A percentile compares a stretch with the other conserved stretches of the same genome.
phyloP scores from a whole-genome alignment of 169 alveolate species.

The Plasmodium gonderi region DNA sequence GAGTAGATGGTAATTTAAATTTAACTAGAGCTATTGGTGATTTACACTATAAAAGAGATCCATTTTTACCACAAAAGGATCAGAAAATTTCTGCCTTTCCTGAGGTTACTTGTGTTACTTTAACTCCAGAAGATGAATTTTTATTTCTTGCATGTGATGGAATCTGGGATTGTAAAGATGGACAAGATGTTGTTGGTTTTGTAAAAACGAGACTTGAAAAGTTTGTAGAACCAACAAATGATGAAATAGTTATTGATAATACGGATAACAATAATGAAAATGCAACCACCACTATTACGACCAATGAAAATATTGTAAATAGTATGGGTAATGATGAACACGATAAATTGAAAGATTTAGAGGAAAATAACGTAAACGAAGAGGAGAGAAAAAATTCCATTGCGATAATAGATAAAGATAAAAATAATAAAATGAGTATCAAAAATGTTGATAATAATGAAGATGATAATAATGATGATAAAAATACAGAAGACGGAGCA shows the following conservation, averaged over 20 bases:
- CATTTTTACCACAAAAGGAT: slow-evolving; percentile 89
- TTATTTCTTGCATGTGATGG: slow-evolving; percentile 99
- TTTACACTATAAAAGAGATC: slow-evolving; percentile 93
- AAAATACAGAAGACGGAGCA: background rate
- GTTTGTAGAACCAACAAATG: slow-evolving; percentile 29
- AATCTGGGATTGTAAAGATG: slow-evolving; percentile 96
- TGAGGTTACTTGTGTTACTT: slow-evolving; percentile 90
- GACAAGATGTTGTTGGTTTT: slow-evolving; percentile 93
- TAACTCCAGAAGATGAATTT: slow-evolving; percentile 93
- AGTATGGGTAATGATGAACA: slow-evolving; percentile 51
- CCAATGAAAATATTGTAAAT: slow-evolving; percentile 28
- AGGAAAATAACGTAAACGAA: slow-evolving; percentile 5
- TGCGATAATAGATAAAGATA: background rate
- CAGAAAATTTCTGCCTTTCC: slow-evolving; percentile 96
- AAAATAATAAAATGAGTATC: background rate
- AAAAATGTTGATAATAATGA: background rate
- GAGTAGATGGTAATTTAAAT: slow-evolving; percentile 96
- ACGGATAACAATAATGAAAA: slow-evolving; percentile 1
- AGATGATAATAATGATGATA: background rate
- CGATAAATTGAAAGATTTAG: background rate
- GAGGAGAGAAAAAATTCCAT: background rate
- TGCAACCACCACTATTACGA: background rate
- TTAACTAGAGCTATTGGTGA: slow-evolving; percentile 98
- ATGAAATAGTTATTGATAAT: background rate
- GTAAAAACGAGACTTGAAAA: slow-evolving; percentile 78